A percentile compares a stretch with the other conserved stretches of the same genome.
phyloP scores from a whole-genome alignment of 2,329 filamentous ascomycete genomes.

The Magnaporthiopsis incrustans region DNA sequence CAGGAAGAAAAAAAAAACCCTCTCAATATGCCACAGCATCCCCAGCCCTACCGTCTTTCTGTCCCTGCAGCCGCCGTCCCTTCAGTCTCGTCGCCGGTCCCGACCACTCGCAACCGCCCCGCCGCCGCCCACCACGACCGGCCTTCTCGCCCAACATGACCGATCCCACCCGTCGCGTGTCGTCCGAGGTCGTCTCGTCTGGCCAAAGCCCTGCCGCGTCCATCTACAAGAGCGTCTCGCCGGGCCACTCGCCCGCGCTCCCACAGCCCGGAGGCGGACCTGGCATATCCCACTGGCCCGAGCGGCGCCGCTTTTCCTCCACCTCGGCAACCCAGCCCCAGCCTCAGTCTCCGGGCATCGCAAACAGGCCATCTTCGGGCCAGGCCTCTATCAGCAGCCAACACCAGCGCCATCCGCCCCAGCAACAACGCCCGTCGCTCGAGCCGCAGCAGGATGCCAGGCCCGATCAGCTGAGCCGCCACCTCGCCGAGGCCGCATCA shows the following conservation, averaged over 20 bases:
- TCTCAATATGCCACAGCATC: conserved; percentile 9
- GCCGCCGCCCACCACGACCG: background rate
- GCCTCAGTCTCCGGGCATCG: conserved; percentile 6
- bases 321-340: conserved; percentile 11
- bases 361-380: background rate
- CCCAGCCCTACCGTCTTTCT: background rate
- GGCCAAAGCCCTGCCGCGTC: conserved; percentile 15
- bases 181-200: conserved; percentile 9
- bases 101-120: background rate
- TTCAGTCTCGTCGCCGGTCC: conserved; percentile 1
- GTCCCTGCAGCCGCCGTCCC: background rate
- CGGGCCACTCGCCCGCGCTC: conserved; percentile 14
- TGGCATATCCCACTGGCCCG: conserved; percentile 9
- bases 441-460: conserved; percentile 12
- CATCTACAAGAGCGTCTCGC: conserved; percentile 11
- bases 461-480: background rate
- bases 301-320: conserved; percentile 11
- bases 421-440: conserved; percentile 7
- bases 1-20: background rate
- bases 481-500: conserved; percentile 7
- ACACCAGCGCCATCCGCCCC: background rate
- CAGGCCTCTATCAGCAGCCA: conserved; percentile 8
- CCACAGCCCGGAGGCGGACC: conserved; percentile 13
- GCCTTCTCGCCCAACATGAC: conserved; percentile 14
- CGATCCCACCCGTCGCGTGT: conserved; percentile 12